Evolutionary conservation across 2,329 filamentous ascomycete genomes (phyloP), one percentile per base, ranked within the genome.

Genomic region (Rutstroemia sp.): DNA sequence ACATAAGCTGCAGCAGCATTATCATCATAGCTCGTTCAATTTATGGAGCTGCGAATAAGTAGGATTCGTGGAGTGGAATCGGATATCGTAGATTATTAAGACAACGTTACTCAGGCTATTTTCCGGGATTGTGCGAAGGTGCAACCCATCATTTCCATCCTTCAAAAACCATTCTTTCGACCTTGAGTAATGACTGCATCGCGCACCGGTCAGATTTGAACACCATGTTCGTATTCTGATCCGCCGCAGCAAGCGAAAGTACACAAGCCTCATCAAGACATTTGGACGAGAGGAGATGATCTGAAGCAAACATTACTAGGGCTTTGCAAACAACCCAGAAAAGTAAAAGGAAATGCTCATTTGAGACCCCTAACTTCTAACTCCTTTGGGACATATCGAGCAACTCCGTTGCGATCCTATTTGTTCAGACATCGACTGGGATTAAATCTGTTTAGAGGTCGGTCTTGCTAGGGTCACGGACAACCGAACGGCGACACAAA

Each of bases 151-250:
- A 54, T 54, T 23, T 46, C 42, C 52, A 54, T 50, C 52, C 52
- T 54, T 50, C 25, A 54, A 34, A 8, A 14, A 34, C 30, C 12
- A 34, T 34, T 34, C 30, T 23, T 23, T 12, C 52, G 49, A 42
- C 52, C 52, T 54, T 42, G 17, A 54, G 23, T 54, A 30, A 38
- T 38, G 12, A 27, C 21, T 37, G 25, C 25, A 49, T 34, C 45
- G 49, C 45, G n/a, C 52, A 54, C 34, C 14, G 21, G 53, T 44
- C 37, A 34, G 14, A 55, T 44, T 55, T 50, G 37, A 44, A 42
- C 46, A 37, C 53, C 38, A 17, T 23, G 53, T 51, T 55, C 46
- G 46, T 55, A 55, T 55, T 55, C 53, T 50, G 37, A 55, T 55
- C 46, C 53, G 46, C 46, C 23, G 46, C 53, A 44, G 19, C 53